These are phyloP conservation scores for Celoporthe dispersa DNA, from an alignment of 2,329 filamentous ascomycete species.

Conservation along the genomic window DNA sequence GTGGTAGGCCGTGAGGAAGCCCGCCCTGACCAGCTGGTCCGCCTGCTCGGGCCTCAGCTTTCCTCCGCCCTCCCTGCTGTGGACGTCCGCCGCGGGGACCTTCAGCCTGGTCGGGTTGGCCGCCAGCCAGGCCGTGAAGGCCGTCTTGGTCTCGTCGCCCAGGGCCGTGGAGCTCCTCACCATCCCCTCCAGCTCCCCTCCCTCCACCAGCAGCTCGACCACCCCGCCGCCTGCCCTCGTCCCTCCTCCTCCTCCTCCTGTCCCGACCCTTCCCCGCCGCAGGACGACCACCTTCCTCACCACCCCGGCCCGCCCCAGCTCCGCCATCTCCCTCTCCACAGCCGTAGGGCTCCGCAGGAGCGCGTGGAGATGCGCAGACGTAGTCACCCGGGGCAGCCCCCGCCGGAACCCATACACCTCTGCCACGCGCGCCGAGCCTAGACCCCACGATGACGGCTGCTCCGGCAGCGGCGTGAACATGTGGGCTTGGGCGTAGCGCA, in stretches of 20 bases:
- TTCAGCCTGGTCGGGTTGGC: conserved; percentile 51
- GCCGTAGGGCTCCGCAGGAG: conserved; percentile 65
- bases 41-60: conserved; percentile 51
- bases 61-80: neutral
- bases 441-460: conserved; percentile 51
- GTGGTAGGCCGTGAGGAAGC: conserved; percentile 64
- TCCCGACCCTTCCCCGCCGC: conserved; percentile 50
- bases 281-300: conserved; percentile 68
- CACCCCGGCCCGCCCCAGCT: conserved; percentile 60
- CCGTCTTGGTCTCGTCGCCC: conserved; percentile 49
- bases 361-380: conserved; percentile 68
- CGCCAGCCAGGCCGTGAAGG: conserved; percentile 57
- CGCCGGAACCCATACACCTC: conserved; percentile 66
- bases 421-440: conserved; percentile 66
- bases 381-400: conserved; percentile 66
- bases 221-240: conserved; percentile 51
- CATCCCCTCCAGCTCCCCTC: conserved; percentile 58
- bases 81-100: conserved; percentile 31
- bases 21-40: conserved; percentile 64
- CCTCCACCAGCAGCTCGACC: conserved; percentile 68
- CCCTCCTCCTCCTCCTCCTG: neutral
- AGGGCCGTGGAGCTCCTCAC: conserved; percentile 43
- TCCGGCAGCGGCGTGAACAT: conserved; percentile 70
- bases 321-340: conserved; percentile 69
- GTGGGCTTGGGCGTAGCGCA: conserved; percentile 61